Evolutionary conservation across 306 rosid species (phyloP).

Genomic region (Rosa persica): DNA sequence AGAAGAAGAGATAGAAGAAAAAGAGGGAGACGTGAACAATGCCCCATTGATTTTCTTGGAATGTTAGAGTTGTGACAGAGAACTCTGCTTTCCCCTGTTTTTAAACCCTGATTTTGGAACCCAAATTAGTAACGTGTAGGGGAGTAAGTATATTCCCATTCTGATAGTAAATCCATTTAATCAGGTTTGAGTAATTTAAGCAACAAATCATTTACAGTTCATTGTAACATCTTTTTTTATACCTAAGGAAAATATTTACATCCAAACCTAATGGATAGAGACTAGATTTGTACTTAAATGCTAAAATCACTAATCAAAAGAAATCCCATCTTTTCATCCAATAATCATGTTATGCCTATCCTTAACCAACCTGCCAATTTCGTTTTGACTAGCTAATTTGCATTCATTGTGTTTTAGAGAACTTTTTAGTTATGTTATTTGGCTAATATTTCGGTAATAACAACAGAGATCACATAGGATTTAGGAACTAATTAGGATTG

Average conservation of each 20-base stretch:
- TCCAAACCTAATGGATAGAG: background rate
- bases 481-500: no score
- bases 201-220: background rate
- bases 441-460: background rate
- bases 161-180: background rate
- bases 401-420: background rate
- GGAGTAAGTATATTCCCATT: background rate
- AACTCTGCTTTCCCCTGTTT: slow-evolving; percentile 20
- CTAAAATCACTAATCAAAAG: no score
- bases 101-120: slow-evolving; percentile 22
- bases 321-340: no score
- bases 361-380: background rate
- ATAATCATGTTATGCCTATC: no score
- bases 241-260: no score
- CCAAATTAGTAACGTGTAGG: background rate
- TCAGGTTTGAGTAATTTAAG: background rate
- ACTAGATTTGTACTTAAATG: background rate
- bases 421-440: background rate
- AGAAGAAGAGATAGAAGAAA: slow-evolving; percentile 32
- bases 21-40: slow-evolving; percentile 9
- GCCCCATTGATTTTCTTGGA: slow-evolving; percentile 28
- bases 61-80: background rate
- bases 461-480: no score
- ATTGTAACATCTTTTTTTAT: background rate
- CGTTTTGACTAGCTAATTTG: background rate